Conservation (phyloP, 2,329 filamentous ascomycete species). For the Pyrenophora graminea region DNA sequence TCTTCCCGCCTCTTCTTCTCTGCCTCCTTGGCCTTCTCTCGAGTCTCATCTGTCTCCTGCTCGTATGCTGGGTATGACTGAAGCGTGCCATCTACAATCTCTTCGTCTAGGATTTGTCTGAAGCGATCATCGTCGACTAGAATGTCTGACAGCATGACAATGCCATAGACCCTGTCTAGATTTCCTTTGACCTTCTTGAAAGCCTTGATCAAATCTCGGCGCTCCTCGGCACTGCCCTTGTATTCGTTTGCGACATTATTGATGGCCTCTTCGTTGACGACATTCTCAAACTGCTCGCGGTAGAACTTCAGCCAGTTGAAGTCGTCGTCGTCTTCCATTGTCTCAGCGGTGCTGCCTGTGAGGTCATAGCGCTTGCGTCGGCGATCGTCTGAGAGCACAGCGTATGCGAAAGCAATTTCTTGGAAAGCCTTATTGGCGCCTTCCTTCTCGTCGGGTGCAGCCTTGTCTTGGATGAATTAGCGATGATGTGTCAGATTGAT, state of each 20-base stretch:
- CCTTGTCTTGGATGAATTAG: constrained; percentile 68
- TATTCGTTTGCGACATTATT: constrained; percentile 76
- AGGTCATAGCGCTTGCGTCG: constrained; percentile 85
- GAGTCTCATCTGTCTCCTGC: constrained; percentile 58
- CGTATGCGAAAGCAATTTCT: constrained; percentile 89
- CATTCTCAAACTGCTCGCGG: constrained; percentile 76
- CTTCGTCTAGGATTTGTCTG: constrained; percentile 76
- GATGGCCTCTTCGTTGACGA: constrained; percentile 75
- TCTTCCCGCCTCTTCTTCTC: constrained; percentile 46
- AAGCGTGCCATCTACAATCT: constrained; percentile 75
- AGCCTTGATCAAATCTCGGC: constrained; percentile 72
- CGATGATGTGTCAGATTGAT: constrained; percentile 11
- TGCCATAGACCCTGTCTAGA: constrained; percentile 76
- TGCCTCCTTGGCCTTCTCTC: constrained; percentile 36
- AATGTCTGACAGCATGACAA: constrained; percentile 84
- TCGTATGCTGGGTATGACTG: constrained; percentile 70
- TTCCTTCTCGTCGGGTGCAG: constrained; percentile 66
- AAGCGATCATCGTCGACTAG: constrained; percentile 86
- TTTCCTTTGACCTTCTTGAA: constrained; percentile 75
- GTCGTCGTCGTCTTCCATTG: constrained; percentile 69
- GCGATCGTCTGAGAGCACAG: constrained; percentile 80
- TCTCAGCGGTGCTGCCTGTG: constrained; percentile 87
- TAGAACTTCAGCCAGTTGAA: constrained; percentile 95
- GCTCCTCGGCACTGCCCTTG: constrained; percentile 85
- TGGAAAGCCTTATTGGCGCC: constrained; percentile 83